Conservation (phyloP, 169 alveolate genomes). For the Plasmodium blacklocki region DNA sequence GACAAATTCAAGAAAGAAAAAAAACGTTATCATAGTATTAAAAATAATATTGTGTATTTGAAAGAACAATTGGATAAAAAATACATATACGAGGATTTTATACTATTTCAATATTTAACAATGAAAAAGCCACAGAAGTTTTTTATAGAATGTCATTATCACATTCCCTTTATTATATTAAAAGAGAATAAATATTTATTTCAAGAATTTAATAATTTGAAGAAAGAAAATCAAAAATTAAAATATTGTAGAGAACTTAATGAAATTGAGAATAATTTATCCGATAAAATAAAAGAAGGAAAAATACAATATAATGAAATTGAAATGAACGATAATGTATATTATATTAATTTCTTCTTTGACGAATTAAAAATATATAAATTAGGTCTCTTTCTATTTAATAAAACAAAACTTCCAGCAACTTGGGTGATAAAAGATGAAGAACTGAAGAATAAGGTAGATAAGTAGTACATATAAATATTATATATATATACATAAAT, state of each 20-base stretch:
- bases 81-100: slow-evolving; percentile 50
- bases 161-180: slow-evolving; percentile 44
- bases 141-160: slow-evolving; percentile 52
- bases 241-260: slow-evolving; percentile 40
- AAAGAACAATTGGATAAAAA: slow-evolving; percentile 29
- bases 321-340: slow-evolving; percentile 35
- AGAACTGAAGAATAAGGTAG: no score
- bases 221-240: slow-evolving; percentile 26
- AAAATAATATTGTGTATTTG: background rate
- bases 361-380: slow-evolving; percentile 60
- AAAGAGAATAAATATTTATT: slow-evolving; percentile 61
- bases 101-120: slow-evolving; percentile 74
- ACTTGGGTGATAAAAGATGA: slow-evolving; percentile 56
- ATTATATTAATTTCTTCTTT: slow-evolving; percentile 31
- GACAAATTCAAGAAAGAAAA: slow-evolving; percentile 39
- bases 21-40: background rate
- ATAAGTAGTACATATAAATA: no score
- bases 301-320: slow-evolving; percentile 42
- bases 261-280: slow-evolving; percentile 47
- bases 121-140: slow-evolving; percentile 41
- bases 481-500: background rate
- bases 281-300: slow-evolving; percentile 35
- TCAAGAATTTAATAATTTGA: slow-evolving; percentile 67
- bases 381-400: slow-evolving; percentile 59
- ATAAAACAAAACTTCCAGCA: slow-evolving; percentile 44